Evolutionary conservation across 176 grass and related monocot genomes (phyloP).

Genomic region (Pontederia paniculata): DNA sequence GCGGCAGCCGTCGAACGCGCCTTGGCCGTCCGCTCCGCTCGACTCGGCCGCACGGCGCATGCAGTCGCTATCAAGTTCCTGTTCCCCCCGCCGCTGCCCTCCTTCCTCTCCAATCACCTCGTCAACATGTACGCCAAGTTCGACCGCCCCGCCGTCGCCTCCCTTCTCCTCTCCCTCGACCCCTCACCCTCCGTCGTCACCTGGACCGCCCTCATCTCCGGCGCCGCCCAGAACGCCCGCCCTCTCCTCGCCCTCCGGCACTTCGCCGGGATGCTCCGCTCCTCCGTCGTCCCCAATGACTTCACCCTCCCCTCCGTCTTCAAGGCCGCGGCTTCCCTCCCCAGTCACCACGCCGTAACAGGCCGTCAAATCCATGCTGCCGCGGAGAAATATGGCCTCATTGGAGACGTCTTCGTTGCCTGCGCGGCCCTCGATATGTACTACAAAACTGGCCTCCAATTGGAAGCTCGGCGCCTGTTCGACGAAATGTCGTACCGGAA

Average conservation of each 20-base stretch:
- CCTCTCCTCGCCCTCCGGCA: conserved; percentile 35
- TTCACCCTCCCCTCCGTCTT: conserved; percentile 71
- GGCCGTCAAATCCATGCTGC: conserved; percentile 32
- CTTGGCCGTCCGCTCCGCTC: conserved; percentile 29
- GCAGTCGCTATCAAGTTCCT: conserved; percentile 36
- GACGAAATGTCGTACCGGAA: conserved; percentile 58
- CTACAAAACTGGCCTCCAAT: conserved; percentile 43
- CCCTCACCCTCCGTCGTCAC: conserved; percentile 58
- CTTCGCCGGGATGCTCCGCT: conserved; percentile 49
- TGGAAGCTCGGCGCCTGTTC: conserved; percentile 40
- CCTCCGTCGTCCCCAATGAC: conserved; percentile 64
- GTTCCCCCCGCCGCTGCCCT: conserved; percentile 25
- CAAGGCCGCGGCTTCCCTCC: conserved; percentile 40
- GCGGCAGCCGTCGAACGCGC: conserved; percentile 39
- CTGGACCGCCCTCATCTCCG: conserved; percentile 64
- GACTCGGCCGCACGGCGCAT: conserved; percentile 47
- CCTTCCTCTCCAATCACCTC: conserved; percentile 62
- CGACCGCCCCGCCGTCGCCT: conserved; percentile 43
- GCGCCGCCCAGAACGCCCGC: conserved; percentile 43
- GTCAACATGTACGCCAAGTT: conserved; percentile 89
- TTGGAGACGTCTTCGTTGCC: conserved; percentile 45
- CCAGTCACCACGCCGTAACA: conserved; percentile 12
- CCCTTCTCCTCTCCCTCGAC: conserved; percentile 31
- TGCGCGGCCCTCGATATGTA: conserved; percentile 78
- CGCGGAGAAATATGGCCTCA: conserved; percentile 20